Evolutionary conservation across 2,329 filamentous ascomycete genomes (phyloP).

Genomic region (Fusarium hostae): DNA sequence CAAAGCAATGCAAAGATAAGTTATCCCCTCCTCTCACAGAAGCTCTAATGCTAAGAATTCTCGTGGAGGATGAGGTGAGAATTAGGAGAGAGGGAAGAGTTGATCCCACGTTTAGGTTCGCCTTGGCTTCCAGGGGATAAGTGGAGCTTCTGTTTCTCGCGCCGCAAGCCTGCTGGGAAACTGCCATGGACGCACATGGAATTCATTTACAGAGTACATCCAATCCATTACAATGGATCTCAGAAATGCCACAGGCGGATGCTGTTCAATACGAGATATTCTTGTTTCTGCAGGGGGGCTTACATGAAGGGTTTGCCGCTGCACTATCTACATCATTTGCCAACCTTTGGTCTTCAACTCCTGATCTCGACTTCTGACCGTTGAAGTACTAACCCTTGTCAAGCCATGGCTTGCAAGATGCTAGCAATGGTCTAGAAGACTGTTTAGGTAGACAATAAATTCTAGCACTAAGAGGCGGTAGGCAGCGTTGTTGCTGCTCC

Average conservation of each 20-base stretch:
- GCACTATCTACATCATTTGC: not conserved
- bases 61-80: conserved; percentile 41
- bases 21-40: conserved; percentile 39
- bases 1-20: conserved; percentile 34
- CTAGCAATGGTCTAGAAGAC: conserved; percentile 1
- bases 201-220: conserved; percentile 7
- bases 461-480: not conserved
- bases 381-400: conserved; percentile 22
- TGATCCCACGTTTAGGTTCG: conserved; percentile 5
- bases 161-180: conserved; percentile 7
- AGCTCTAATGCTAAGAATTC: conserved; percentile 36
- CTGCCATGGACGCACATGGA: not conserved
- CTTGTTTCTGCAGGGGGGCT: not conserved
- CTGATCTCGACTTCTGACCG: not conserved
- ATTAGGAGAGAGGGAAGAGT: conserved; percentile 37
- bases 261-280: not conserved
- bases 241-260: not conserved
- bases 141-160: conserved; percentile 16
- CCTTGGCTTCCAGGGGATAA: conserved; percentile 30
- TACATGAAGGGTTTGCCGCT: not conserved
- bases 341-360: conserved; percentile 1
- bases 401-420: conserved; percentile 11
- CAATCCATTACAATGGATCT: not conserved
- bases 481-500: not conserved
- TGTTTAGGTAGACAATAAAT: conserved; percentile 15